These are phyloP conservation scores for Nitzschia sp. DNA, from an alignment of 108 stramenopile genomes.

Conservation along the genomic window DNA sequence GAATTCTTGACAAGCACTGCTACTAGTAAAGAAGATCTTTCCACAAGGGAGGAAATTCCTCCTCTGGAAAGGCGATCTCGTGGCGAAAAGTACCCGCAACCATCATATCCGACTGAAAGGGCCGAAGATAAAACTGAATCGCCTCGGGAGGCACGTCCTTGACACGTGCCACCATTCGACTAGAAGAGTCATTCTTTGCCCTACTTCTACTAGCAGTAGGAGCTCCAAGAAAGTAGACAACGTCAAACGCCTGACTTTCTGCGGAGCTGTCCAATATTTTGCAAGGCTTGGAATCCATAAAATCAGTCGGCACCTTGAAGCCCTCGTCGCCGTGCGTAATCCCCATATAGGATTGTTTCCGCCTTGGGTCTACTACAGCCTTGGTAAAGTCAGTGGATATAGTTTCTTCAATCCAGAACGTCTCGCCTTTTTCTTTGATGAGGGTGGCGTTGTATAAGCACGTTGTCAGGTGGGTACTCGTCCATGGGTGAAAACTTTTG, in stretches of 20 bases:
- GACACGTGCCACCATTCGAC: not conserved
- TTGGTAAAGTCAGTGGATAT: not conserved
- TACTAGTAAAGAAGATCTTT: conserved; percentile 25
- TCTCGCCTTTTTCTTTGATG: not conserved
- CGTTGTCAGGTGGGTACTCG: conserved; percentile 21
- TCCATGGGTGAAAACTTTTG: conserved; percentile 22
- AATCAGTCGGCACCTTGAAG: not conserved
- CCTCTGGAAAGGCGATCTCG: conserved; percentile 43
- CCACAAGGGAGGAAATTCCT: conserved; percentile 48
- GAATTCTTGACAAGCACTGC: too few relatives aligned
- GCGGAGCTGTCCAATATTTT: not conserved
- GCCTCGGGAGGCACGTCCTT: not conserved
- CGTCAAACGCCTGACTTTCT: conserved; percentile 10
- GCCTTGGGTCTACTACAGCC: not conserved
- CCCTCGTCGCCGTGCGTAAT: conserved; percentile 10
- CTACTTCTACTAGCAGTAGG: too few relatives aligned
- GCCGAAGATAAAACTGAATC: conserved; percentile 22
- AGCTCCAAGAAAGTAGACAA: conserved; percentile 3
- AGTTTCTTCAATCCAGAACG: not conserved
- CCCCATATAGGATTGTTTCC: not conserved
- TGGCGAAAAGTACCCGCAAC: conserved; percentile 41
- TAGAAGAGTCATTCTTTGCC: not conserved
- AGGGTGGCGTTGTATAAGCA: not conserved
- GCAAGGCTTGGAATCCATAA: not conserved
- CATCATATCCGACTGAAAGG: conserved; percentile 40